These are phyloP conservation scores for Monilinia vaccinii-corymbosi DNA, from an alignment of 2,329 filamentous ascomycete species.

Conservation along the genomic window DNA sequence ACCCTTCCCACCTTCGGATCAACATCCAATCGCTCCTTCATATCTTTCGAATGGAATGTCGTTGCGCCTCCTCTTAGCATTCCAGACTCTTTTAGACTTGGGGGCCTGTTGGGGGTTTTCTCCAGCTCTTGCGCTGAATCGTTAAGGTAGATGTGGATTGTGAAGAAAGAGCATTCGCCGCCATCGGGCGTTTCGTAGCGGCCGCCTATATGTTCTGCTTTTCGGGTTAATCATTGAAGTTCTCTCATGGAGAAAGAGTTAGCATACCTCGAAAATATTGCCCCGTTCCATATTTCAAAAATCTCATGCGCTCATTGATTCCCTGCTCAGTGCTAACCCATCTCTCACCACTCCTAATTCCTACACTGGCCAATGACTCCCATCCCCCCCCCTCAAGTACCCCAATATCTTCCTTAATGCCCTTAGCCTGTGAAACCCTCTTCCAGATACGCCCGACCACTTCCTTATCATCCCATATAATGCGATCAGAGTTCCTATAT, in stretches of 20 bases:
- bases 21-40: slow-evolving; percentile 39
- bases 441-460: slow-evolving; percentile 55
- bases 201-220: slow-evolving; percentile 28
- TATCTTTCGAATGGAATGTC: slow-evolving; percentile 40
- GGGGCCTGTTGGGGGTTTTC: slow-evolving; percentile 4
- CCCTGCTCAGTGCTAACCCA: slow-evolving; percentile 28
- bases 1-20: slow-evolving; percentile 49
- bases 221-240: not conserved
- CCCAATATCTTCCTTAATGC: slow-evolving; percentile 34
- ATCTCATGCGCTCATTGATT: slow-evolving; percentile 66
- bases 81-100: not conserved
- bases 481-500: slow-evolving; percentile 62
- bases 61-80: slow-evolving; percentile 38
- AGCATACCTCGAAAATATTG: slow-evolving; percentile 55
- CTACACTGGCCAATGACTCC: slow-evolving; percentile 29
- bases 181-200: slow-evolving; percentile 38
- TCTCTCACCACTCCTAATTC: slow-evolving; percentile 14
- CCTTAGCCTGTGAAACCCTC: slow-evolving; percentile 42
- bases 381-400: slow-evolving; percentile 27
- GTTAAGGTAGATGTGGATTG: slow-evolving; percentile 47
- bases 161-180: slow-evolving; percentile 34
- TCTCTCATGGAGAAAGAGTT: slow-evolving; percentile 13
- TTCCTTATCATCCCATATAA: slow-evolving; percentile 61
- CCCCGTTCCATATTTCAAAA: slow-evolving; percentile 61
- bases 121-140: slow-evolving; percentile 37